Evolutionary conservation across 1,139 yeast species (phyloP), one percentile per base, ranked within the genome.

Genomic region (Yamadazyma jaroonii): DNA sequence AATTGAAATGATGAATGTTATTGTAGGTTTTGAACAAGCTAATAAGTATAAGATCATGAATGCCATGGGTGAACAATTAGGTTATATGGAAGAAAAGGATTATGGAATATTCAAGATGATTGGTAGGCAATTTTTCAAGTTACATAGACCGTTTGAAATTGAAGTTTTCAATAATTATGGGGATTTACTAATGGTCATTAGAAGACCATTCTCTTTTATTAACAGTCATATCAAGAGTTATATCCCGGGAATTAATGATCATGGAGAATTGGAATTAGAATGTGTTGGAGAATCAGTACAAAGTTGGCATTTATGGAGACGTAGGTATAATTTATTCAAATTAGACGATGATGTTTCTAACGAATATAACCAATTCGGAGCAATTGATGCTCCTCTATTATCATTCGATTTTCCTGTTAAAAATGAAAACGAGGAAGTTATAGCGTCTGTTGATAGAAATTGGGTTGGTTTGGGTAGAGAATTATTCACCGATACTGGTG

Each of bases 391-490:
- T 0, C 94, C 94, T 1, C 84, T 90, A 44, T 64, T 92, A 37
- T 75, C 95, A 8, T 92, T 89, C 67, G 87, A 84, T 40, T 92
- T 92, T 61, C 92, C 95, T 0, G 83, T 88, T 3, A 56, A 54
- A 25, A 78, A 88, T 56, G 79, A 71, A 32, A 44, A 67, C 1
- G 82, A 81, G 1, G 65, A 70, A 15, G 77, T 84, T 1, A 64
- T 84, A 41, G 96, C 84, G 0, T 71, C 86, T 2, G 90, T 92
- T 1, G 95, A 88, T 57, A 74, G 97, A 51, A 88, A 89, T 59
- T 92, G 96, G 94, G 95, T 86, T 3, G 98, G 98, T 0, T 63
- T 92, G 27, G 95, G 95, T 2, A 74, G 97, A 52, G 98, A 92
- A 56, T 62, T 90, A 53, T 84, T 90, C 55, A 90, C 97, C 0